Base-by-base conservation (phyloP, 345 rosid genomes). In the Pugionium cornutum region DNA sequence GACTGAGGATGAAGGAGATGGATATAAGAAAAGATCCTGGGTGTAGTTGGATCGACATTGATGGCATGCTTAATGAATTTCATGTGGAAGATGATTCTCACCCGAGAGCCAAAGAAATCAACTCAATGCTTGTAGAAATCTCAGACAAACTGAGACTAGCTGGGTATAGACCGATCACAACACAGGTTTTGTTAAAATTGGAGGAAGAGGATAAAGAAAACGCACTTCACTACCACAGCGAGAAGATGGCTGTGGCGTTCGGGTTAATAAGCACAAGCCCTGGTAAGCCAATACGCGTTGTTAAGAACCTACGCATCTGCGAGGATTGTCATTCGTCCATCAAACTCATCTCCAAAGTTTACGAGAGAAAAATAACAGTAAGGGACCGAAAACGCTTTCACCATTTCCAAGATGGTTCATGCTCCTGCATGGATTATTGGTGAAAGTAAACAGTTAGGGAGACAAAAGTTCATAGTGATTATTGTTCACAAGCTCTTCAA, bases 21-120 rank as follows among this genome's bases (percentile, higher is more conserved):
- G 83, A 85, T 60, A 72, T 80, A 46, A 80, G 84, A 75, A 89
- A 89, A 75, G 86, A 83, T 52, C 92, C 87, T 0, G 95, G 91
- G n/a, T 83, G 84, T 62, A 85, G 95, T 50, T 85, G 84, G 88
- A 79, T 87, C 34, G 89, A 89, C 67, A 64, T 84, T 29, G 75
- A 82, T 68, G 92, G 91, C 26, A 62, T 10, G 28, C 70, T 86
- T 25, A 83, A 89, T 29, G 84, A 84, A 36, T 87, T 89, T 69
- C 75, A 78, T 40, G 88, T 84, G 40, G 91, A 87, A 73, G 97
- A 87, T 45, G 79, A 79, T 40, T 75, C 80, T n/a, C 85, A 85
- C 70, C 84, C 83, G 1, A 74, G 72, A 67, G 81, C 82, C 33
- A 18, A 73, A 69, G 81, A 79, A 40, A 79, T 88, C 73, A 73